These are phyloP conservation scores for Cercospora zeina DNA, from an alignment of 2,329 filamentous ascomycete species.

Conservation along the genomic window DNA sequence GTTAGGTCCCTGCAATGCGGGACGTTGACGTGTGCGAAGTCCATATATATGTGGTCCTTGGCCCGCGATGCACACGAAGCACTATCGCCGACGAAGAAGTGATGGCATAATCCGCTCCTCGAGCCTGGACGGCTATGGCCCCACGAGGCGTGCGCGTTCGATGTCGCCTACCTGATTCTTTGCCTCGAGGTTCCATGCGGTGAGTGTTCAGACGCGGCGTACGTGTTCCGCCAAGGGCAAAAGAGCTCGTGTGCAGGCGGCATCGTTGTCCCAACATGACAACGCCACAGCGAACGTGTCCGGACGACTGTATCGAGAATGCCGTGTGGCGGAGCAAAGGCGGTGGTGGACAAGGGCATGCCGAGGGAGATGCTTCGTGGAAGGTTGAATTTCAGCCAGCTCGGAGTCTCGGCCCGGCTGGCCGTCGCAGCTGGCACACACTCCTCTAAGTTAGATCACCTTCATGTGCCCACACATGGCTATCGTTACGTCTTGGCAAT, in stretches of 20 bases:
- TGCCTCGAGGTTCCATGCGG: background rate
- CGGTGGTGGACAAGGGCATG: background rate
- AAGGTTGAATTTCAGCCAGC: slow-evolving; percentile 7
- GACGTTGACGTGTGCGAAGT: background rate
- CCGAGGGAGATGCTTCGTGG: background rate
- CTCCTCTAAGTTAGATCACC: background rate
- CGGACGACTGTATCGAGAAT: background rate
- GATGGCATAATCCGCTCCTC: background rate
- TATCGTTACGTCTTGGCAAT: slow-evolving; percentile 1
- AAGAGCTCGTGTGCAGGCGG: background rate
- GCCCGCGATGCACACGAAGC: slow-evolving; percentile 29
- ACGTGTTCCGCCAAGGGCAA: background rate
- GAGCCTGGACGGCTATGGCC: background rate
- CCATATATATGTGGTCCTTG: slow-evolving; percentile 6
- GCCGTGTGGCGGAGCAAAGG: background rate
- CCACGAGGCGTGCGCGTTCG: background rate
- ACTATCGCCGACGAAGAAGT: slow-evolving; percentile 34
- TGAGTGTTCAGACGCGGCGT: background rate
- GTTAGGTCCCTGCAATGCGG: background rate
- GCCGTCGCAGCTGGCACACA: background rate
- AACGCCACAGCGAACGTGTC: background rate
- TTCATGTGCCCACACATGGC: background rate
- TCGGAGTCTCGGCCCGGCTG: slow-evolving; percentile 1
- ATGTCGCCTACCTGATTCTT: background rate
- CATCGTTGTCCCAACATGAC: background rate